A percentile compares a stretch with the other conserved stretches of the same genome.
phyloP scores from a whole-genome alignment of 768 basidiomycete genomes.

The Cytidiella melzeri region DNA sequence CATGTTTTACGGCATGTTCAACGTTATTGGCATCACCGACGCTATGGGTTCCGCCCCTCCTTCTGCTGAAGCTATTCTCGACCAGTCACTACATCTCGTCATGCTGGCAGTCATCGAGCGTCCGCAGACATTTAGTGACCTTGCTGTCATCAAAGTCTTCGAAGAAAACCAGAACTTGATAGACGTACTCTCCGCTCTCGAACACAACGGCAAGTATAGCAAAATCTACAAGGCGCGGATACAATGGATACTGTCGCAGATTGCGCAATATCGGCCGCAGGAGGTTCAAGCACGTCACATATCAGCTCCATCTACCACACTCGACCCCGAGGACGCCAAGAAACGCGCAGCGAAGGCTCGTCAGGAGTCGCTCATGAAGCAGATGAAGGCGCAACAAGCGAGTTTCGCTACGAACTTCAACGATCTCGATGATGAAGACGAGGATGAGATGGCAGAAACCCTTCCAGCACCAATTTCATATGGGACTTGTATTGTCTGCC shows the following conservation, averaged over 20 bases:
- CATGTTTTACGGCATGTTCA: constrained; percentile 76
- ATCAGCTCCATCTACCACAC: constrained; percentile 28
- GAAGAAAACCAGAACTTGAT: constrained; percentile 57
- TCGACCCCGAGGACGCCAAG: constrained; percentile 62
- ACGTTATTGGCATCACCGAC: constrained; percentile 64
- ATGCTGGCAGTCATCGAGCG: constrained; percentile 82
- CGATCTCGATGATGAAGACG: constrained; percentile 64
- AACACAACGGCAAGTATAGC: constrained; percentile 67
- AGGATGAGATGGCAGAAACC: constrained; percentile 49
- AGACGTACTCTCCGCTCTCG: constrained; percentile 69
- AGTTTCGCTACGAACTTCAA: constrained; percentile 80
- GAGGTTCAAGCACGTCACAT: constrained; percentile 48
- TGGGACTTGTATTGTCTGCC: constrained; percentile 97
- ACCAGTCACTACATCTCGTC: constrained; percentile 79
- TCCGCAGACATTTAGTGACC: constrained; percentile 50
- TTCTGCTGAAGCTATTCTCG: constrained; percentile 84
- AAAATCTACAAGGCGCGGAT: constrained; percentile 66
- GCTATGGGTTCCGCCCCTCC: constrained; percentile 54
- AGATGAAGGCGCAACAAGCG: constrained; percentile 91
- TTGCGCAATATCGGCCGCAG: constrained; percentile 49
- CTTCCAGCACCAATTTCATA: constrained; percentile 49
- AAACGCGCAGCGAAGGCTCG: constrained; percentile 83
- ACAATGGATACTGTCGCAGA: constrained; percentile 65
- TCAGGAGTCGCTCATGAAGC: constrained; percentile 91
- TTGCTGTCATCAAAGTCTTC: constrained; percentile 50